phyloP scores from a whole-genome alignment of 176 grass and related monocot genomes.

The Oryza australiensis region DNA sequence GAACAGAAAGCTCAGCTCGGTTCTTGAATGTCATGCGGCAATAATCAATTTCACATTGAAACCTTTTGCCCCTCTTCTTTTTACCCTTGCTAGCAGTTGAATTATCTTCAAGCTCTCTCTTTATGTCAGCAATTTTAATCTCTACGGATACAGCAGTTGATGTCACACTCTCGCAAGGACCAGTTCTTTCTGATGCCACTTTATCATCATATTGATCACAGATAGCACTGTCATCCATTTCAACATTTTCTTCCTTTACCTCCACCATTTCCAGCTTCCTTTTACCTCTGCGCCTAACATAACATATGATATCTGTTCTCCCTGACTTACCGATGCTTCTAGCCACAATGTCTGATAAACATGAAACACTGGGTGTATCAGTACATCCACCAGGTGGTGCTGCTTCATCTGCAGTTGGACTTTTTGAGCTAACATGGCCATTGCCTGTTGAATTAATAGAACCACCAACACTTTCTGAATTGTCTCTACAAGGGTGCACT shows the following conservation, averaged over 20 bases:
- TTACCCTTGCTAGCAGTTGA: conserved; percentile 41
- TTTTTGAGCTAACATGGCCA: conserved; percentile 15
- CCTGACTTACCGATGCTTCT: conserved; percentile 45
- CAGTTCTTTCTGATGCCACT: conserved; percentile 21
- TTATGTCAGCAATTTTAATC: conserved; percentile 47
- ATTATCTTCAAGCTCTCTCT: conserved; percentile 44
- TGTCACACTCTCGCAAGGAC: conserved; percentile 41
- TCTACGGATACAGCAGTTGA: conserved; percentile 44
- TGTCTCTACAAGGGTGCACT: conserved; percentile 7
- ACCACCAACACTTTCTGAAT: conserved; percentile 1
- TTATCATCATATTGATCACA: conserved; percentile 28
- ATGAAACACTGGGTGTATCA: conserved; percentile 35
- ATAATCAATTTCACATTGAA: conserved; percentile 57
- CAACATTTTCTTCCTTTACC: conserved; percentile 20
- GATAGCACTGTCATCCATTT: conserved; percentile 30
- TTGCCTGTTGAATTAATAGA: conserved; percentile 27
- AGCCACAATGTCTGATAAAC: conserved; percentile 27
- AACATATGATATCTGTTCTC: conserved; percentile 69
- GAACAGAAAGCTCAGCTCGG: conserved; percentile 55
- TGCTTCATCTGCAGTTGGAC: background rate
- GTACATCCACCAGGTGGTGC: conserved; percentile 19
- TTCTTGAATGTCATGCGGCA: conserved; percentile 56
- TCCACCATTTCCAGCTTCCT: conserved; percentile 43
- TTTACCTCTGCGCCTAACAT: conserved; percentile 69
- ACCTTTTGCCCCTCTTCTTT: conserved; percentile 32